Percentiles rank a stretch among this genome's conserved stretches.
These are phyloP conservation scores for Lachnellula cervina DNA, from an alignment of 2,329 filamentous ascomycete genomes.

Conservation along the genomic window DNA sequence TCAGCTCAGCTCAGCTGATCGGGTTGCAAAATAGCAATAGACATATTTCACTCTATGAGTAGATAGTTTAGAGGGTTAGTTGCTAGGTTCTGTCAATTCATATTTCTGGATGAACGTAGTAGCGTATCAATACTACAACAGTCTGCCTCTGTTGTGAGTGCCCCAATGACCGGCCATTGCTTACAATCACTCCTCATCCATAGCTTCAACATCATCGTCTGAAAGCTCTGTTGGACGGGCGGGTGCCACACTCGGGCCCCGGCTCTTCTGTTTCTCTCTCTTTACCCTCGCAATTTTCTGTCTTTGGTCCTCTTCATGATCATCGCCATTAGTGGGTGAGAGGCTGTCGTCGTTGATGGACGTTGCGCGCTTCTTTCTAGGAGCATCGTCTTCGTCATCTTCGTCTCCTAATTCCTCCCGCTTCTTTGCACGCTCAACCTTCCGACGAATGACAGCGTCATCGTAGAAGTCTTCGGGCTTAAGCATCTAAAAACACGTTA, in stretches of 20 bases:
- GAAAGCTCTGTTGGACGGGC: not conserved
- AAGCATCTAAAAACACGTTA: conserved; percentile 39
- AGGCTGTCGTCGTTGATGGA: conserved; percentile 7
- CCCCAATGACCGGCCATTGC: not conserved
- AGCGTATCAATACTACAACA: not conserved
- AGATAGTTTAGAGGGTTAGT: not conserved
- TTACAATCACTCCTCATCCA: not conserved
- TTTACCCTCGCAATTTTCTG: conserved; percentile 11
- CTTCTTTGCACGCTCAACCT: conserved; percentile 50
- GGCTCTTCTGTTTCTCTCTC: conserved; percentile 15
- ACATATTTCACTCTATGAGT: not conserved
- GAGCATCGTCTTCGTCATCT: conserved; percentile 33
- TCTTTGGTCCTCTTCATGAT: conserved; percentile 8
- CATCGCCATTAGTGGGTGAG: conserved; percentile 15
- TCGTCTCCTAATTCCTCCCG: conserved; percentile 41
- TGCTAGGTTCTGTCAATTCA: not conserved
- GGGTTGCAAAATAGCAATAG: not conserved
- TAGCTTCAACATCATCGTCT: not conserved
- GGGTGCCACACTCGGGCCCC: conserved; percentile 11
- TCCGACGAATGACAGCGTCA: conserved; percentile 52
- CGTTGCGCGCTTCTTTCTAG: conserved; percentile 14
- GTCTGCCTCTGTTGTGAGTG: not conserved
- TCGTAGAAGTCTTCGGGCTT: conserved; percentile 48
- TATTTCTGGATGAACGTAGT: not conserved
- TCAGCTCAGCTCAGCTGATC: not conserved